Base-by-base conservation (phyloP, 2,329 filamentous ascomycete species). In the Colletotrichum kahawae region DNA sequence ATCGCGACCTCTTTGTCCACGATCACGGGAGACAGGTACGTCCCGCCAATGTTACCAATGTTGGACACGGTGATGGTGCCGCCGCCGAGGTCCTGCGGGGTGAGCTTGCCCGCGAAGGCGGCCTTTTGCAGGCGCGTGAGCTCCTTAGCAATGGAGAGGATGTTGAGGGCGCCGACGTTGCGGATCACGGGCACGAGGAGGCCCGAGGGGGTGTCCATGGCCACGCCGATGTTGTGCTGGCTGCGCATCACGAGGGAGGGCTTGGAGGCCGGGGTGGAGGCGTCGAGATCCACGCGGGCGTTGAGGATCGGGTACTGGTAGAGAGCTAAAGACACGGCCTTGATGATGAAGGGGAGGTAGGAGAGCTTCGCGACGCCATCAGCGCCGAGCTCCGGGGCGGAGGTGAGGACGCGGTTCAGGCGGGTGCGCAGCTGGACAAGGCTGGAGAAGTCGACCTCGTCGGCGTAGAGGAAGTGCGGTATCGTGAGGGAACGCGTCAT, bases 61-160 rank as follows among this genome's bases (percentile, higher is more conserved):
- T 99, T 99, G 79, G 95, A 98, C 65, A 99, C 92, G 0, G 97
- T 98, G 80, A 99, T 96, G 2, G 97, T 98, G 18, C 95, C 95
- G 67, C 95, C 95, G 43, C 89, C 90, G 77, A 99, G 89, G 83
- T 99, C 96, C 21, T 90, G 88, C 4, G 92, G 90, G 2, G 91
- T 88, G 6, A 99, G 90, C 83, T 94, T 95, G 36, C 95, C 95
- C n/a, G 90, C 88, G 16, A 90, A 87, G 2, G 95, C 96, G 12
- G 95, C 91, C 4, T 85, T 84, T 82, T 96, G 94, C 24, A 98
- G 91, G 6, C 94, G 91, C 10, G 85, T 84, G 67, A 98, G 90
- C 83, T 98, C 95, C 21, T 89, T 85, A 1, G 96, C 94, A 75
- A 99, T 94, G 63, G 93, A 91, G 48, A 93, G 85, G 79, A 99